Conservation (phyloP, 108 stramenopile species). For the Hondaea fermentalgiana region DNA sequence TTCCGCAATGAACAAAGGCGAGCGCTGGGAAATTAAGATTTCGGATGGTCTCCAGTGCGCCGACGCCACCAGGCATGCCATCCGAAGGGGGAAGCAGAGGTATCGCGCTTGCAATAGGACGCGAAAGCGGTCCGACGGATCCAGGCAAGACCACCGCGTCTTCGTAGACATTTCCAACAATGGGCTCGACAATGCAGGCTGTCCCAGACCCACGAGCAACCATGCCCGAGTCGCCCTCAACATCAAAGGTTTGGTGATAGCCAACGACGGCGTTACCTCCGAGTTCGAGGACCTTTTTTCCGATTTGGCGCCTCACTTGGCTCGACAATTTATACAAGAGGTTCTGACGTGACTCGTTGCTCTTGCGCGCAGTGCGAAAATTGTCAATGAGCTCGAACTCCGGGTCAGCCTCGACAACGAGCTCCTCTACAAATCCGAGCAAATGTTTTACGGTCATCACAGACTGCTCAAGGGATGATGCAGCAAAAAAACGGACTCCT, state of each 20-base stretch:
- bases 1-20: background rate
- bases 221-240: conserved; percentile 91
- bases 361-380: conserved; percentile 62
- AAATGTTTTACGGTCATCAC: conserved; percentile 63
- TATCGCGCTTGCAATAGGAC: background rate
- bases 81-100: background rate
- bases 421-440: conserved; percentile 90
- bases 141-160: background rate
- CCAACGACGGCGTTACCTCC: conserved; percentile 84
- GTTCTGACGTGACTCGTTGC: conserved; percentile 81
- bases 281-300: conserved; percentile 61
- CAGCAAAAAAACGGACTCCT: conserved; percentile 84
- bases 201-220: conserved; percentile 93
- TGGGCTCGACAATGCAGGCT: conserved; percentile 33
- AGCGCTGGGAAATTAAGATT: background rate
- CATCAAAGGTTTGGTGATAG: conserved; percentile 80
- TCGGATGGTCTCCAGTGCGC: background rate
- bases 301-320: conserved; percentile 75
- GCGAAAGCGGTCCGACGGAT: background rate
- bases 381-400: conserved; percentile 73
- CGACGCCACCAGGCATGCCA: background rate
- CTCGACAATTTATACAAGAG: conserved; percentile 77
- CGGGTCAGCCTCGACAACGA: conserved; percentile 93
- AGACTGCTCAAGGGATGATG: conserved; percentile 70
- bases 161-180: background rate